These are phyloP conservation scores for Spathaspora sp. DNA, from an alignment of 1,139 yeast species.

Conservation along the genomic window DNA sequence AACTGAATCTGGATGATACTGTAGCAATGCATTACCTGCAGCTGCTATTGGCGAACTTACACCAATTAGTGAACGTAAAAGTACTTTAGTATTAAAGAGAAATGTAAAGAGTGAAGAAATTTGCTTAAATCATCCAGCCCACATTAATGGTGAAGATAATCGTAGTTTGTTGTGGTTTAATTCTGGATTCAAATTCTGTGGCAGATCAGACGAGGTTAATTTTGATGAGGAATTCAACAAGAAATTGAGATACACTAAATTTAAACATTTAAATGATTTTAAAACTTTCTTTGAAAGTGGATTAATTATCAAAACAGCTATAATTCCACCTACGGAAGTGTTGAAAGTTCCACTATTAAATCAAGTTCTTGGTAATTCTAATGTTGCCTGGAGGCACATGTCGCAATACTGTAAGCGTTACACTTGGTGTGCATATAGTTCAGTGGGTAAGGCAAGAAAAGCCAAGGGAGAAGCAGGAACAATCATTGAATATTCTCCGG, in stretches of 20 bases:
- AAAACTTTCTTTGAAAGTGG: conserved; percentile 24
- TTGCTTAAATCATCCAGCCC: conserved; percentile 40
- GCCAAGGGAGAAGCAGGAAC: conserved; percentile 22
- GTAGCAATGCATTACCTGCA: conserved; percentile 48
- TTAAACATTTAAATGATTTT: conserved; percentile 23
- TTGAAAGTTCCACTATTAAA: conserved; percentile 21
- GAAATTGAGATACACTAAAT: conserved; percentile 21
- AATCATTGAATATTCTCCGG: conserved; percentile 21
- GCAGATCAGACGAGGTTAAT: conserved; percentile 26
- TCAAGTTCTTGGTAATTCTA: conserved; percentile 28
- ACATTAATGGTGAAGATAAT: conserved; percentile 32
- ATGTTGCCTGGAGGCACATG: conserved; percentile 28
- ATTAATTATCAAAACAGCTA: conserved; percentile 25
- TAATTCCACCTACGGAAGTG: conserved; percentile 28
- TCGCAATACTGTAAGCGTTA: conserved; percentile 33
- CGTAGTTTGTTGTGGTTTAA: conserved; percentile 33
- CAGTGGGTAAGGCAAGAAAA: conserved; percentile 29
- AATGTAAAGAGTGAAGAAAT: conserved; percentile 26
- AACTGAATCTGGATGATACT: too few relatives aligned
- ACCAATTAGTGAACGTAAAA: conserved; percentile 28
- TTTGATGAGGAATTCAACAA: conserved; percentile 14
- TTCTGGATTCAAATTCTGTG: conserved; percentile 32
- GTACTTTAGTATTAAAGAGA: conserved; percentile 17
- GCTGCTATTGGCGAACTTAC: conserved; percentile 54
- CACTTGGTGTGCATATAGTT: conserved; percentile 42